Percentiles rank a stretch among this genome's conserved stretches.
Evolutionary conservation across 257 asterid species (phyloP).

Genomic region (Paraleonurus japonicus): DNA sequence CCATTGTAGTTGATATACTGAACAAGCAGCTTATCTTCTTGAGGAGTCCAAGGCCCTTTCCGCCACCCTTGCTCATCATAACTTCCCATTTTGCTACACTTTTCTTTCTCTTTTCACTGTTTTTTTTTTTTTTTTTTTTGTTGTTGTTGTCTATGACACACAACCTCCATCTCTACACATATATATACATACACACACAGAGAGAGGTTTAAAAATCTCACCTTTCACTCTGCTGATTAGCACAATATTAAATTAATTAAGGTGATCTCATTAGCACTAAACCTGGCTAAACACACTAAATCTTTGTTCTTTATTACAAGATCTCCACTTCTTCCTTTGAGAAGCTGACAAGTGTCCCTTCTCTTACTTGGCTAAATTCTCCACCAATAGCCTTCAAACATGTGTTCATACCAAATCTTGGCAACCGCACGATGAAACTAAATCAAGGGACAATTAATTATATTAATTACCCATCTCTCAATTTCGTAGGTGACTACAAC

Average conservation of each 20-base stretch:
- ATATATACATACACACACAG: background rate
- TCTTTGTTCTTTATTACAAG: conserved; percentile 28
- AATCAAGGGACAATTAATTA: background rate
- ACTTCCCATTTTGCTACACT: conserved; percentile 16
- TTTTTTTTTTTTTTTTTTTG: background rate
- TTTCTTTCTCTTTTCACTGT: no score
- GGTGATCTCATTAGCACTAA: conserved; percentile 31
- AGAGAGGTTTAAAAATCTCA: conserved; percentile 12
- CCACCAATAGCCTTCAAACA: conserved; percentile 30
- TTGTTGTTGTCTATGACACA: conserved; percentile 34
- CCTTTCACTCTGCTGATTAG: conserved; percentile 19
- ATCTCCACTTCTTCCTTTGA: conserved; percentile 13
- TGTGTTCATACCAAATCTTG: conserved; percentile 28
- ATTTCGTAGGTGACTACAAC: background rate
- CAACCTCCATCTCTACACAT: conserved; percentile 15
- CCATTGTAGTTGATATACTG: conserved; percentile 36
- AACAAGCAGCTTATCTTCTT: conserved; percentile 46
- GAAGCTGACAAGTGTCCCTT: conserved; percentile 45
- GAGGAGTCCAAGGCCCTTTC: conserved; percentile 57
- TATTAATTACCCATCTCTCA: conserved; percentile 5
- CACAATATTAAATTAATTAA: conserved; percentile 18
- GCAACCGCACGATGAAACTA: conserved; percentile 16
- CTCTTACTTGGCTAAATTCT: conserved; percentile 17
- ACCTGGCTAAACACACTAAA: conserved; percentile 2
- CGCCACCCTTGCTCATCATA: conserved; percentile 29